phyloP scores from a whole-genome alignment of 345 rosid genomes.

The Citrus maxima region DNA sequence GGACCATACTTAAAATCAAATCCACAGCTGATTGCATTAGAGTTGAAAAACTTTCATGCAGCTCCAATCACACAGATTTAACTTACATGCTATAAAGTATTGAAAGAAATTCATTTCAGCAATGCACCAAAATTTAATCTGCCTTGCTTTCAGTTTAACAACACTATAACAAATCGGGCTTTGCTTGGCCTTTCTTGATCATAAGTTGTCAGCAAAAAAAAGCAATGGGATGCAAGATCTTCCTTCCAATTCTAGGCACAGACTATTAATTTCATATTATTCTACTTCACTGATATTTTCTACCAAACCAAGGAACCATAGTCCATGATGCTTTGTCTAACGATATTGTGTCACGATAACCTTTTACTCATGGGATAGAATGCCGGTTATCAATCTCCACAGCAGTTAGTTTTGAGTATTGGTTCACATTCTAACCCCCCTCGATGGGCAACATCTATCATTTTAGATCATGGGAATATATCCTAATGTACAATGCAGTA shows the following conservation, averaged over 20 bases:
- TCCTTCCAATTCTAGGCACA: neutral
- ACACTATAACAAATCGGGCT: neutral
- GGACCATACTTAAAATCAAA: neutral
- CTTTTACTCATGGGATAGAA: neutral
- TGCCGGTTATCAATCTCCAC: neutral
- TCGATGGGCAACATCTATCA: neutral
- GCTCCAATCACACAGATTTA: neutral
- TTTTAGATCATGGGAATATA: neutral
- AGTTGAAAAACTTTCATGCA: neutral
- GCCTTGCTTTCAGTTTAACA: neutral
- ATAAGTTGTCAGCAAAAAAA: neutral
- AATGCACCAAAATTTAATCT: neutral
- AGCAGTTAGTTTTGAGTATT: neutral
- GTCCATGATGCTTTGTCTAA: neutral
- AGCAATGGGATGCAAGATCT: neutral
- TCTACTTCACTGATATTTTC: neutral
- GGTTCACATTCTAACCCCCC: neutral
- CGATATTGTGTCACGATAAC: neutral
- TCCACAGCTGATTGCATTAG: neutral
- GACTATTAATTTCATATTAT: neutral
- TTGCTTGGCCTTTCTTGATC: neutral
- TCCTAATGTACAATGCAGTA: neutral
- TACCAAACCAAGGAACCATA: neutral
- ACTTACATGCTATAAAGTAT: neutral
- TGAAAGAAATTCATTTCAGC: neutral